Conservation (phyloP, 805 yeast genomes). For the Wickerhamiella domercqiae region DNA sequence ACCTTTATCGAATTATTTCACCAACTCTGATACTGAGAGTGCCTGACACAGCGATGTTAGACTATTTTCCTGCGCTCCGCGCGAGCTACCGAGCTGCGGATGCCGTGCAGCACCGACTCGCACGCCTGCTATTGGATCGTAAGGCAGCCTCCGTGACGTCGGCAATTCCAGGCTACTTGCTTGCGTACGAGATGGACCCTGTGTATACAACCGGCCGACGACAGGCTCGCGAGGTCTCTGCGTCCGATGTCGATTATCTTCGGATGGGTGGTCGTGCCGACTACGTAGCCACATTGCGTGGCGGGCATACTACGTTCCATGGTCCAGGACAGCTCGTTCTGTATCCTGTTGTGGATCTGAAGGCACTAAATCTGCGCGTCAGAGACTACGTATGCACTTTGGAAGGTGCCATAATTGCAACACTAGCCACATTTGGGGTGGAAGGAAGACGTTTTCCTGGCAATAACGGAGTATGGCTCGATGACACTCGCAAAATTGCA, state of each 20-base stretch:
- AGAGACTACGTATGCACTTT: constrained; percentile 53
- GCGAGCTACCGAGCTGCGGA: constrained; percentile 15
- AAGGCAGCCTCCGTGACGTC: constrained; percentile 5
- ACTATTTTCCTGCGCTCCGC: constrained; percentile 12
- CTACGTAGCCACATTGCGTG: constrained; percentile 68
- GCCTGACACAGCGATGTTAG: too few relatives aligned
- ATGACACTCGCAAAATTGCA: constrained; percentile 49
- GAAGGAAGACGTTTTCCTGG: constrained; percentile 32
- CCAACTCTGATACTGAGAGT: too few relatives aligned
- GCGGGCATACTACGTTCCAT: constrained; percentile 94
- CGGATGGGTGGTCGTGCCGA: constrained; percentile 26
- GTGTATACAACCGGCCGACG: constrained; percentile 89
- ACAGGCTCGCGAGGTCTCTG: constrained; percentile 38
- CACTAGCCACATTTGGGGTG: constrained; percentile 31
- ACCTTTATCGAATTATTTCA: too few relatives aligned
- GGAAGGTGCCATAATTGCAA: constrained; percentile 39
- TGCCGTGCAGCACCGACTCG: constrained; percentile 11
- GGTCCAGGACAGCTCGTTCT: constrained; percentile 90
- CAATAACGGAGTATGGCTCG: constrained; percentile 87
- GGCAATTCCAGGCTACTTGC: constrained; percentile 45
- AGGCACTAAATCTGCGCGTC: constrained; percentile 42
- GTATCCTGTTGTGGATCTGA: constrained; percentile 62
- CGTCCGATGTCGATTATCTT: constrained; percentile 19
- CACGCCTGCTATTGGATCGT: constrained; percentile 13
- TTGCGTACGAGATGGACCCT: constrained; percentile 74